Conservation (phyloP, 2,329 filamentous ascomycete species). For the Corynespora cassiicola region DNA sequence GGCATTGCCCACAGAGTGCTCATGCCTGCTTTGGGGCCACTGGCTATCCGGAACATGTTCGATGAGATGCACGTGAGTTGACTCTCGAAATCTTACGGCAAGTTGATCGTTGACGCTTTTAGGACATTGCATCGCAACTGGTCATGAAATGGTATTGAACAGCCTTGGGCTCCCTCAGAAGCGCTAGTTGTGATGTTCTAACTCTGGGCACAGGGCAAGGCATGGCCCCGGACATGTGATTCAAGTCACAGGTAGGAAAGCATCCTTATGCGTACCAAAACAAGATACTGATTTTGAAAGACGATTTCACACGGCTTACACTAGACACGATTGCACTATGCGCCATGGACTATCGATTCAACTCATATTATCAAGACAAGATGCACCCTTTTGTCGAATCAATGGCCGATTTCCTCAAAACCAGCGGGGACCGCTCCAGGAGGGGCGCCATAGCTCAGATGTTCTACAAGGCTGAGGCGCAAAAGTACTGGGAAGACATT, state of each 20-base stretch:
- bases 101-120: constrained; percentile 58
- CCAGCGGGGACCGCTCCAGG: constrained; percentile 41
- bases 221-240: constrained; percentile 47
- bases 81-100: not conserved
- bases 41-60: constrained; percentile 73
- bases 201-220: constrained; percentile 54
- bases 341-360: constrained; percentile 51
- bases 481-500: constrained; percentile 62
- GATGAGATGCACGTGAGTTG: constrained; percentile 47
- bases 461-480: constrained; percentile 41
- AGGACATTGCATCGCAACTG: constrained; percentile 71
- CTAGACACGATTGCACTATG: constrained; percentile 48
- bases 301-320: constrained; percentile 47
- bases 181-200: not conserved
- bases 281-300: no score
- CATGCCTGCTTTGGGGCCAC: constrained; percentile 73
- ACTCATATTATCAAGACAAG: constrained; percentile 44
- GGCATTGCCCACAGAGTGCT: constrained; percentile 70
- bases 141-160: constrained; percentile 69
- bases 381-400: constrained; percentile 48
- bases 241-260: constrained; percentile 39
- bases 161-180: not conserved
- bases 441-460: constrained; percentile 38
- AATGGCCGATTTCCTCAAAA: constrained; percentile 46
- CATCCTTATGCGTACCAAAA: no score